Evolutionary conservation across 257 asterid genomes (phyloP).

Genomic region (Nicotiana noctiflora): DNA sequence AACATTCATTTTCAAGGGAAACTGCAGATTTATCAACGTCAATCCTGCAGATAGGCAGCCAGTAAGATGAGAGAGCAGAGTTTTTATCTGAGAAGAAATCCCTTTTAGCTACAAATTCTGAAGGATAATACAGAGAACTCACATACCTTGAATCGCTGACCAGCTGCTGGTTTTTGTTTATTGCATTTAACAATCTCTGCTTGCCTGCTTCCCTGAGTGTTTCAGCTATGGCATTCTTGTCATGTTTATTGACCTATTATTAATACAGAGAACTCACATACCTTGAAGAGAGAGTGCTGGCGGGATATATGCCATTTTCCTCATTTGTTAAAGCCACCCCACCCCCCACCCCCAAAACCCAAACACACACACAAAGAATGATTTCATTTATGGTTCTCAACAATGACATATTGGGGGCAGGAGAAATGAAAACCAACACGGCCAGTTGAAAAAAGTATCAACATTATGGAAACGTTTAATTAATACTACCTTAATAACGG

Average conservation of each 20-base stretch:
- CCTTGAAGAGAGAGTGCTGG: slow-evolving; percentile 2
- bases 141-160: slow-evolving; percentile 42
- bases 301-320: neutral
- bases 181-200: slow-evolving; percentile 52
- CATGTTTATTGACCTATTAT: slow-evolving; percentile 44
- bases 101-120: neutral
- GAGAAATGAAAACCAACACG: too few relatives aligned
- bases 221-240: slow-evolving; percentile 60
- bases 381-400: too few relatives aligned
- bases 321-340: too few relatives aligned
- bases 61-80: neutral
- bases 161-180: slow-evolving; percentile 53
- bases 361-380: too few relatives aligned
- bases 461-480: too few relatives aligned
- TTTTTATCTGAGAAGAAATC: neutral
- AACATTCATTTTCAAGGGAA: slow-evolving; percentile 69
- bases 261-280: too few relatives aligned
- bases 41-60: slow-evolving; percentile 34
- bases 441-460: too few relatives aligned
- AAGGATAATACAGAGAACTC: neutral
- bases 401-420: too few relatives aligned
- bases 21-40: slow-evolving; percentile 38
- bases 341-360: too few relatives aligned
- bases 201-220: slow-evolving; percentile 63
- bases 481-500: too few relatives aligned